Base-by-base conservation (phyloP, 2,329 filamentous ascomycete species). In the Dactylellina drechsleri region DNA sequence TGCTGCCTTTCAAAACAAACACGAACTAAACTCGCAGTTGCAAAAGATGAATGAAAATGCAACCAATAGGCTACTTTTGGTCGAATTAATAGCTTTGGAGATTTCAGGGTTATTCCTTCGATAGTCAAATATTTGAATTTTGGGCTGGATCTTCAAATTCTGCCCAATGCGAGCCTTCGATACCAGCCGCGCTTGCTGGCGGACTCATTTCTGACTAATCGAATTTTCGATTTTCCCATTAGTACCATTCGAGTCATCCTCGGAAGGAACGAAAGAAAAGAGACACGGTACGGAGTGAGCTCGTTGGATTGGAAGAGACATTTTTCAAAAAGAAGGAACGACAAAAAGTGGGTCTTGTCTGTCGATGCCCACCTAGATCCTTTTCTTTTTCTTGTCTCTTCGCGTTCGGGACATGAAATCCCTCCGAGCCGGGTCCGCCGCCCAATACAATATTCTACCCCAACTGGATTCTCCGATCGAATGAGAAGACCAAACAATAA, bases 391-490 rank as follows among this genome's bases (percentile, higher is more conserved):
- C 4, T 23, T 36, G 15, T 43, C 13, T 57, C n/a, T 47, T 41
- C 15, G 8, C 2, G 23, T 60, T 66, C 62, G 62, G 62, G 26
- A n/a, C n/a, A 5, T 40, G 62, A 59, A 66, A 66, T 66, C 62
- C 53, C 62, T 59, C 62, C 62, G 62, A 57, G 62, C 62, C 62
- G 62, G 43, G 62, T 52, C 15, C 16, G 16, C 16, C 2, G 28
- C 47, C 13, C 16, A 15, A 23, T 41, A 36, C 8, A 8, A 28
- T 13, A 8, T 5, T 52, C 23, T 57, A 50, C 62, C 62, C 62
- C 62, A 41, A 43, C 53, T 49, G 47, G 54, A 58, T 58, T 66
- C 53, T 66, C 62, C 62, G 62, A 66, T 49, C 49, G n/a, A 16
- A 15, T 36, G 16, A 49, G 23, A 56, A 23, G 18, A 36, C 31